Base-by-base conservation (phyloP, 192 early-diverging fungal genomes). In the Mortierella claussenii region DNA sequence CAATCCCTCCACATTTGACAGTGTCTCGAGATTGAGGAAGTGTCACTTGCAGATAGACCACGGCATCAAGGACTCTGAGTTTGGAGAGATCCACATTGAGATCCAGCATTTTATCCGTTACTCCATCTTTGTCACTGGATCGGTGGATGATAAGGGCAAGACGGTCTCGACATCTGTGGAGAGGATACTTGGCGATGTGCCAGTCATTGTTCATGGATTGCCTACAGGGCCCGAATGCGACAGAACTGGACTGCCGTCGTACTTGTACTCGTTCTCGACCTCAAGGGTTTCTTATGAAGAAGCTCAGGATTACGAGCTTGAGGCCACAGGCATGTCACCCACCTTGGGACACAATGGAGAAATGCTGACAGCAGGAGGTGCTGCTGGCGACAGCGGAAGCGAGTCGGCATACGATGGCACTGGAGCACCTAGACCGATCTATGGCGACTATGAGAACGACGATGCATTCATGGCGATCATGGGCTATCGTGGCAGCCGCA, bases 31-130 rank as follows among this genome's bases (percentile, higher is more conserved):
- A 15, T 63, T 59, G 26, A 73, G 49, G 48, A 73, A 47, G 49
- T 37, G 51, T 9, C 73, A 61, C 4, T 32, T 61, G 15, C 55
- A 76, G 53, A 59, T 62, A 46, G 64, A 76, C 9, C 26, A 24
- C 18, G 64, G 59, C n/a, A 67, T 67, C 42, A 59, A 56, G 36
- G 73, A 76, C 40, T 43, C 57, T 12, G 73, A 76, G 24, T 76
- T 76, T 67, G 73, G 73, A 10, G 73, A 76, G 52, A 30, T 76
- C 27, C 44, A 32, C 13, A 61, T 76, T 37, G 73, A 76, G 47
- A 32, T 76, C 23, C 73, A 76, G 42, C 73, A 76, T 24, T 76
- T 76, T 62, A 60, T 76, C 32, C 73, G 73, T 28, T 76, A 67
- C 36, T 76, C 73, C 2, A 0, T 76, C 30, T 61, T 67, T 62